Percentiles rank a stretch among this genome's conserved stretches.
These are phyloP conservation scores for Esteya vermicola DNA, from an alignment of 2,329 filamentous ascomycete species.

Conservation along the genomic window DNA sequence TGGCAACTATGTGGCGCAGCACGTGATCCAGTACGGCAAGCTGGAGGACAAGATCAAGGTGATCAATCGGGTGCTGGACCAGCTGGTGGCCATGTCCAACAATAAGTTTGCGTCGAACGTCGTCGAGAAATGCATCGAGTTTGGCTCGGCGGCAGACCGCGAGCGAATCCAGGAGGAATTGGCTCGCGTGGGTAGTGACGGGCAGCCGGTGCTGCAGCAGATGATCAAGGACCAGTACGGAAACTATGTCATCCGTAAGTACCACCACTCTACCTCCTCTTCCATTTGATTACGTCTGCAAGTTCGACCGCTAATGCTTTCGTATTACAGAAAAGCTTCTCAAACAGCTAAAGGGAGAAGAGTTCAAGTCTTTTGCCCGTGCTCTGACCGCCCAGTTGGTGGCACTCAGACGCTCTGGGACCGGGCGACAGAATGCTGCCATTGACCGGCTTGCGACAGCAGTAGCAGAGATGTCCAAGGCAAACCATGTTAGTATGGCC, in stretches of 20 bases:
- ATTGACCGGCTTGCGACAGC: conserved; percentile 40
- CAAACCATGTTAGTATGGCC: conserved; percentile 5
- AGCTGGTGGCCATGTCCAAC: conserved; percentile 66
- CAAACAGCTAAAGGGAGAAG: conserved; percentile 41
- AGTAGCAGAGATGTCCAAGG: conserved; percentile 18
- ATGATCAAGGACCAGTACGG: conserved; percentile 86
- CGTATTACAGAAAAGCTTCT: conserved; percentile 61
- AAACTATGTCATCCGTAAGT: conserved; percentile 94
- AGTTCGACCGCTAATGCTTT: neutral
- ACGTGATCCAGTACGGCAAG: conserved; percentile 70
- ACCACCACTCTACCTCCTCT: no score
- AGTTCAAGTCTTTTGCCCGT: conserved; percentile 45
- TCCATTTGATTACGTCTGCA: no score
- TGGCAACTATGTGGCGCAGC: conserved; percentile 93
- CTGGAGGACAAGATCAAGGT: conserved; percentile 59
- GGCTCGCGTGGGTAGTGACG: conserved; percentile 44
- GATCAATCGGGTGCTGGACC: conserved; percentile 56
- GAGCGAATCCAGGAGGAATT: conserved; percentile 52
- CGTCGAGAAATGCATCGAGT: conserved; percentile 79
- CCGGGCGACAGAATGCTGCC: conserved; percentile 51
- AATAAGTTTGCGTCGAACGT: conserved; percentile 97
- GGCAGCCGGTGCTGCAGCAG: conserved; percentile 53
- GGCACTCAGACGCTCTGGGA: conserved; percentile 47
- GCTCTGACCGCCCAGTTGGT: conserved; percentile 49
- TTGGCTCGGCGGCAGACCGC: conserved; percentile 55